Evolutionary conservation across 179 eudicot species (phyloP), one percentile per base, ranked within the genome.

Genomic region (Drosera spatulata): DNA sequence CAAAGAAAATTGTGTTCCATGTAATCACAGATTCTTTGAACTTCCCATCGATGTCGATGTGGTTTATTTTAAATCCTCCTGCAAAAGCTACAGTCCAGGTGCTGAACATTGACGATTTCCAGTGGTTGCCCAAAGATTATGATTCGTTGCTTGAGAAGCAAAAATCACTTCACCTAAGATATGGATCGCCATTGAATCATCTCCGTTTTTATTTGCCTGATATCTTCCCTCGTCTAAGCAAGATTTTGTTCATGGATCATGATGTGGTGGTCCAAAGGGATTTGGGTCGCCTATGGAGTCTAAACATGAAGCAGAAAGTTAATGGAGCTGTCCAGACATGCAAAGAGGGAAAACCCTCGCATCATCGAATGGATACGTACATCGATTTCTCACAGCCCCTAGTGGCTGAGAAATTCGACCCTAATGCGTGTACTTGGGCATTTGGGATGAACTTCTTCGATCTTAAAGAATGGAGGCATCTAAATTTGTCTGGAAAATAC

Each of bases 291-390:
- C 91, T 94, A 53, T 94, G 93, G 95, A 65, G 62, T 39, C 53
- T 80, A 49, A 64, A 74, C 68, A 80, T 94, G 97, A 74, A 75
- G 65, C 96, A 84, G 14, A 86, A 83, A 82, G 97, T 87, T 56
- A 87, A 85, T 63, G 99, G 91, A 57, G 99, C 96, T n/a, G 97
- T 94, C 56, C 85, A 83, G 73, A 94, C 97, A 65, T 94, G 99
- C 71, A 73, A 62, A 54, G 75, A 73, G 67, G 83, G 77, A 44
- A 79, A 86, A 52, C 69, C 87, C 59, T 83, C 93, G 6, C 85
- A 61, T 53, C 84, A 77, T 40, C 70, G 74, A 53, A 86, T 90
- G 97, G 82, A 79, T 65, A 69, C 69, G 86, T 65, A 79, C 59
- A 63, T 93, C 53, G 77, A 93, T 75, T 89, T 93, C 74, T 86